Conservation (phyloP, 805 yeast species). For the Starmera caribaea region DNA sequence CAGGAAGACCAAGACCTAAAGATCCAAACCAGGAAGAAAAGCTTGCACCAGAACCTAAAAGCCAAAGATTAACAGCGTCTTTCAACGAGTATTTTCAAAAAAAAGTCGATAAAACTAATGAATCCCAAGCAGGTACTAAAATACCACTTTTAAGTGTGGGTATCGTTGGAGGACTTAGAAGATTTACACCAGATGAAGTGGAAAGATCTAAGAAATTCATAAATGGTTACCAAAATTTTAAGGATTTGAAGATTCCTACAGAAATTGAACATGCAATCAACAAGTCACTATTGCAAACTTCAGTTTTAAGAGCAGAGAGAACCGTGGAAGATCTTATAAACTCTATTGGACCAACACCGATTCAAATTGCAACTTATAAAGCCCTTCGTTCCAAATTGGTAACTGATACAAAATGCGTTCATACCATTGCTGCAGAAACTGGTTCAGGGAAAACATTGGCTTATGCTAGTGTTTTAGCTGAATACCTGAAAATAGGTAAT, state of each 20-base stretch:
- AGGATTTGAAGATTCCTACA: conserved; percentile 58
- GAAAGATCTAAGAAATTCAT: conserved; percentile 30
- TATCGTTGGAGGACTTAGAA: no score
- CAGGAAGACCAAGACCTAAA: background rate
- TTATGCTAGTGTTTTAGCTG: conserved; percentile 67
- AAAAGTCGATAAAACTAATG: no score
- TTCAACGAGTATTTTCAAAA: no score
- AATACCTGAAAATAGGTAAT: conserved; percentile 41
- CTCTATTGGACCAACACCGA: conserved; percentile 53
- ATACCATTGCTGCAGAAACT: conserved; percentile 89
- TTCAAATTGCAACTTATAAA: conserved; percentile 67
- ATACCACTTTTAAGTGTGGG: no score
- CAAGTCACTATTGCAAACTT: conserved; percentile 38
- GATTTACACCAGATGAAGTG: conserved; percentile 8
- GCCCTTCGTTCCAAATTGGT: conserved; percentile 21
- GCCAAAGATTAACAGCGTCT: no score
- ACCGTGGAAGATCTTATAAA: conserved; percentile 2
- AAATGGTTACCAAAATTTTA: conserved; percentile 49
- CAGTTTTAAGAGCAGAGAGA: conserved; percentile 21
- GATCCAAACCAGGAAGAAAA: no score
- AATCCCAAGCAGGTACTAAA: no score
- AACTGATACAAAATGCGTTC: conserved; percentile 41
- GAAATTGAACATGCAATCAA: conserved; percentile 52
- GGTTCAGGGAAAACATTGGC: conserved; percentile 97
- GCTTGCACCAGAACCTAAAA: background rate